Evolutionary conservation across 1,284 basidiomycete genomes (phyloP).

Genomic region (Fomitopsis betulina): DNA sequence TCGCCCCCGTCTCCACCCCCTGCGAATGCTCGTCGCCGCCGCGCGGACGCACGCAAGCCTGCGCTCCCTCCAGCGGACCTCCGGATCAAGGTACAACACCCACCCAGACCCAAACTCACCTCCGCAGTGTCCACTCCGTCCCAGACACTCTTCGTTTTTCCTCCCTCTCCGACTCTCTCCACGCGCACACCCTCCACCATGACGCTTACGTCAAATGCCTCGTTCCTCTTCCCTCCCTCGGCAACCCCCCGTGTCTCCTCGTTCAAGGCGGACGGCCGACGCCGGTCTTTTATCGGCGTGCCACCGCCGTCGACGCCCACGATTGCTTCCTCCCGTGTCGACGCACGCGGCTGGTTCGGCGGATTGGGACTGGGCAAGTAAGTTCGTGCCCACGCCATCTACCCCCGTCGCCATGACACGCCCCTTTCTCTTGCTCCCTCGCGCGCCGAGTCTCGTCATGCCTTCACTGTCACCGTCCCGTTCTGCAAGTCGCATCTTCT

Average conservation of each 20-base stretch:
- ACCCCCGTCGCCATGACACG: not conserved
- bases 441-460: constrained; percentile 8
- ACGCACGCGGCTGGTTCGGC: constrained; percentile 64
- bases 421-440: not conserved
- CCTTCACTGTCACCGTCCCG: constrained; percentile 8
- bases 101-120: constrained; percentile 19
- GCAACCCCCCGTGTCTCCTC: constrained; percentile 61
- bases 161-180: constrained; percentile 65
- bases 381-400: not conserved
- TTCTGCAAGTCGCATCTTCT: constrained; percentile 5
- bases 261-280: constrained; percentile 60
- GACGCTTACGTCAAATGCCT: constrained; percentile 61
- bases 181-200: constrained; percentile 68
- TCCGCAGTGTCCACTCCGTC: constrained; percentile 37
- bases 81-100: constrained; percentile 16
- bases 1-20: constrained; percentile 29
- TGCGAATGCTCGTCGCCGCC: constrained; percentile 31
- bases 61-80: constrained; percentile 52
- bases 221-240: constrained; percentile 55
- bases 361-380: constrained; percentile 3
- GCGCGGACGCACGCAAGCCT: constrained; percentile 49
- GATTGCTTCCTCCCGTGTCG: constrained; percentile 77
- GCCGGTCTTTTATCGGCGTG: constrained; percentile 67
- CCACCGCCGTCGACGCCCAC: constrained; percentile 66
- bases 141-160: constrained; percentile 81